Evolutionary conservation across 2,329 filamentous ascomycete species (phyloP), one percentile per base, ranked within the genome.

Genomic region (Exophiala calicioides): DNA sequence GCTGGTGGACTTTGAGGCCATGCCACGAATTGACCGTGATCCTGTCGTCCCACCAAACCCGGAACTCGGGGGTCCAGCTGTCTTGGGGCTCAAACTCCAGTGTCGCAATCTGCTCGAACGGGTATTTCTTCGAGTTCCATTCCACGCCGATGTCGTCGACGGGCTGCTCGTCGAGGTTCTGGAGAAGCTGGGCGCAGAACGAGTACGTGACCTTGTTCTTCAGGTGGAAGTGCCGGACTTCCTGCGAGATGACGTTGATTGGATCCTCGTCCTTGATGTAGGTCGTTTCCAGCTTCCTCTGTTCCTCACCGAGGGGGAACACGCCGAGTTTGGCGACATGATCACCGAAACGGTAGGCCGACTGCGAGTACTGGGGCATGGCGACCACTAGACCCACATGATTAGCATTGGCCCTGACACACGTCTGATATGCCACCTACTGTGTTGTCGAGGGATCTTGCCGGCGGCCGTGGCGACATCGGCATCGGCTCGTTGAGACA

Each of bases 41-140:
- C 12, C 50, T 24, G 27, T 55, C 49, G 10, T 53, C 50, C 49
- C 49, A 55, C 41, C 44, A 55, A 7, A 42, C 43, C 15, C 52
- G 44, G 35, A 53, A 53, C 35, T 50, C 45, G 7, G 45, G 50
- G 3, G 50, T 5, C 50, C 50, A 55, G 23, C 45, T 50, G 34
- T 55, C 52, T 27, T 55, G 52, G 12, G 49, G 49, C 23, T 50
- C 42, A 31, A 55, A 55, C 26, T 53, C 50, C 21, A 55, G 18
- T 12, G 49, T 53, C 9, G 52, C 52, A 16, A 96, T 81, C 56
- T 81, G 82, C 70, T 97, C 91, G 7, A 91, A 90, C 18, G 78
- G 71, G 51, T 96, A 90, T 70, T 86, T 91, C 73, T 94, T 93
- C 77, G 93, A 95, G 75, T 97, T 96, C 91, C 91, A 97, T 78